Conservation (phyloP, 805 yeast species). For the Debaryomyces maramus region DNA sequence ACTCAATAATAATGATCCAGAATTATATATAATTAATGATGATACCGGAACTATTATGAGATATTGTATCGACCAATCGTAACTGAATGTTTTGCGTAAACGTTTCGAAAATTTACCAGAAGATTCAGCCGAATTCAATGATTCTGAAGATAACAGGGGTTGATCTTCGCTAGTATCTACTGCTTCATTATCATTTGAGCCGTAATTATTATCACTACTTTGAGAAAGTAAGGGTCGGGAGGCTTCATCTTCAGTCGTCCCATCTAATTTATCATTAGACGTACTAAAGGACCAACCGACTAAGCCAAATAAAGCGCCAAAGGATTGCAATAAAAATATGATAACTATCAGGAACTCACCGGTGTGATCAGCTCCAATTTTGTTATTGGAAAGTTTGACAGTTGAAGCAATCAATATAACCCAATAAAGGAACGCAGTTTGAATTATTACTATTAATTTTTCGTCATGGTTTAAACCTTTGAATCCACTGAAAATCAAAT, state of each 20-base stretch:
- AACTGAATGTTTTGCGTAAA: conserved; percentile 47
- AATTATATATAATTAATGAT: conserved; percentile 51
- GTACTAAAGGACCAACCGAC: conserved; percentile 42
- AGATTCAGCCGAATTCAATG: conserved; percentile 15
- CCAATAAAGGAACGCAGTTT: conserved; percentile 62
- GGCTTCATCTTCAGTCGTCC: conserved; percentile 21
- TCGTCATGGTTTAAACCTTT: conserved; percentile 45
- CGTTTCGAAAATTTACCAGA: conserved; percentile 7
- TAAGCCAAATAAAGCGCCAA: conserved; percentile 53
- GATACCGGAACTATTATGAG: conserved; percentile 66
- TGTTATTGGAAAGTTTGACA: conserved; percentile 49
- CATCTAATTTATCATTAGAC: conserved; percentile 9
- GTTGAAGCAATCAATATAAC: conserved; percentile 43
- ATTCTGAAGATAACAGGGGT: conserved; percentile 22
- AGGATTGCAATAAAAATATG: conserved; percentile 46
- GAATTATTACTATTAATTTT: conserved; percentile 43
- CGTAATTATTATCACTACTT: conserved; percentile 17
- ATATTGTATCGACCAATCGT: conserved; percentile 83
- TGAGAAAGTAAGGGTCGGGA: conserved; percentile 30
- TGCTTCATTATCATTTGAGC: conserved; percentile 14
- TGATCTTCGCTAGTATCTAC: conserved; percentile 7
- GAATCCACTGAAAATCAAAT: conserved; percentile 30
- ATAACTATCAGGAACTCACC: conserved; percentile 54
- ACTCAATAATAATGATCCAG: conserved; percentile 57
- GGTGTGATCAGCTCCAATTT: conserved; percentile 43